phyloP scores from a whole-genome alignment of 2,329 filamentous ascomycete genomes.

The Chrysoporthe austroafricana region DNA sequence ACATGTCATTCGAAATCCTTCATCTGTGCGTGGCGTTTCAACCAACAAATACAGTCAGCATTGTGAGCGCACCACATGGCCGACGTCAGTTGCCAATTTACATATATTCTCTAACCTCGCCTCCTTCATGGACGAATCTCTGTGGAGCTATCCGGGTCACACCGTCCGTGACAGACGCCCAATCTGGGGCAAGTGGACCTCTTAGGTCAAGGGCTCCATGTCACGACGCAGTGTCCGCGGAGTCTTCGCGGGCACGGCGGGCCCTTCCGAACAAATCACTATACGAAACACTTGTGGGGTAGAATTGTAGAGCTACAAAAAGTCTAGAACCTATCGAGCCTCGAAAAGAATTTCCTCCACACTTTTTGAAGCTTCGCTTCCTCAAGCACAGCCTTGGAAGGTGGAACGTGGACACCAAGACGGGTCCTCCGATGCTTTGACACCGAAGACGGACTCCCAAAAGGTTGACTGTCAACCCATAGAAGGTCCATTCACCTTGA shows the following conservation, averaged over 20 bases:
- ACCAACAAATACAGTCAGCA: neutral
- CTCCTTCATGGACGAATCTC: neutral
- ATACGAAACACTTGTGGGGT: neutral
- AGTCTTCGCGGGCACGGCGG: neutral
- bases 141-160: neutral
- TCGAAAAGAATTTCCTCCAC: neutral
- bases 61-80: neutral
- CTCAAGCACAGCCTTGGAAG: neutral
- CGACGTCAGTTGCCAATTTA: neutral
- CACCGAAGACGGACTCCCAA: neutral
- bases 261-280: neutral
- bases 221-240: neutral
- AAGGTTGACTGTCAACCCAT: slow-evolving; percentile 1
- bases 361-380: neutral
- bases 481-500: neutral
- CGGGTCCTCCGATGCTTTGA: neutral
- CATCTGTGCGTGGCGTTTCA: neutral
- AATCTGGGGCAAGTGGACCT: slow-evolving; percentile 1
- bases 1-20: neutral
- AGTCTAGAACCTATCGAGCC: neutral
- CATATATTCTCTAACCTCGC: neutral
- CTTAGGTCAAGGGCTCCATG: neutral
- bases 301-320: neutral
- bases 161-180: neutral
- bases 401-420: too few species aligned